These are phyloP conservation scores for Clavariopsis aquatica DNA, from an alignment of 495 filamentous ascomycete genomes.

Conservation along the genomic window DNA sequence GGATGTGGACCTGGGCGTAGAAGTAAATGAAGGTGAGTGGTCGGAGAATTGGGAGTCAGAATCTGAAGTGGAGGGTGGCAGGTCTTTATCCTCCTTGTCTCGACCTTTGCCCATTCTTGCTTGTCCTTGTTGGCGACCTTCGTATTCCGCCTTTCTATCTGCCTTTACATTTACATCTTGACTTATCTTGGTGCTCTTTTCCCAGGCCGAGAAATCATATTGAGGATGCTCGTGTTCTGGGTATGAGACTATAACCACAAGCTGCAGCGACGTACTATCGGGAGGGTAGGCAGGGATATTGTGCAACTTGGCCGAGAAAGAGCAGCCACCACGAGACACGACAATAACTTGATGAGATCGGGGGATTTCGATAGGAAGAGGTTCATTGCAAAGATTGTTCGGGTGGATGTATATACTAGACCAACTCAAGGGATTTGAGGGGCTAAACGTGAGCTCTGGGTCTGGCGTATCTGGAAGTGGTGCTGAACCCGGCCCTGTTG, in stretches of 20 bases:
- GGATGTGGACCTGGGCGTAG: too few relatives aligned
- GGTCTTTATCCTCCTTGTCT: background rate
- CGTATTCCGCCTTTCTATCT: background rate
- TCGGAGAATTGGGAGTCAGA: too few relatives aligned
- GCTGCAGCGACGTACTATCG: slow-evolving; percentile 58
- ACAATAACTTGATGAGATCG: slow-evolving; percentile 78
- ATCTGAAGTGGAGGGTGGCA: background rate
- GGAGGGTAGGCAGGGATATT: slow-evolving; percentile 80
- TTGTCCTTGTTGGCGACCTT: background rate
- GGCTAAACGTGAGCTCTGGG: slow-evolving; percentile 40
- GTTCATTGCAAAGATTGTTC: slow-evolving; percentile 62
- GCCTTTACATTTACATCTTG: background rate
- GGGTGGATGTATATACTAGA: slow-evolving; percentile 68
- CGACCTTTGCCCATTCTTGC: background rate
- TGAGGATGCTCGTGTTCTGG: slow-evolving; percentile 48
- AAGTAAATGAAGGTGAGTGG: too few relatives aligned
- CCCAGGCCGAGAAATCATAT: slow-evolving; percentile 15
- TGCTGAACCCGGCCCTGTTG: slow-evolving; percentile 73
- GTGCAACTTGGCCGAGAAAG: slow-evolving; percentile 76
- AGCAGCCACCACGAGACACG: slow-evolving; percentile 80
- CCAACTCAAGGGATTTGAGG: slow-evolving; percentile 61
- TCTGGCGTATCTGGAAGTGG: slow-evolving; percentile 70
- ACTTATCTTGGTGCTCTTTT: background rate
- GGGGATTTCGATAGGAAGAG: slow-evolving; percentile 60
- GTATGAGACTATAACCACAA: slow-evolving; percentile 80